Base-by-base conservation (phyloP, 495 filamentous ascomycete species). In the Xylaria flabelliformis region DNA sequence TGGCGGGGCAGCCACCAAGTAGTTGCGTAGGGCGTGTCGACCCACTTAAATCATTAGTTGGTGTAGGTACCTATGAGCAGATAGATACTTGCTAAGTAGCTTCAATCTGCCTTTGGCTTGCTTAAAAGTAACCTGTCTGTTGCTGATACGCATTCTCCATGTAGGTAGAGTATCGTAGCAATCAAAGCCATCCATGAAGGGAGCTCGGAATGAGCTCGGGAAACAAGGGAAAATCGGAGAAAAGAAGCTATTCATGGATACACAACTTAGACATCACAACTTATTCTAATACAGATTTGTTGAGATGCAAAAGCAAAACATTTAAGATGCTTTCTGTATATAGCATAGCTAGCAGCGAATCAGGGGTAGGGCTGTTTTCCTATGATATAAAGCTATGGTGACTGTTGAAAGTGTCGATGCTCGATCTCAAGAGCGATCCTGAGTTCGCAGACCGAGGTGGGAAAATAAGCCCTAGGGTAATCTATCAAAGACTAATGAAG, bases 401-500 rank as follows among this genome's bases (percentile, higher is more conserved):
- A 73, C 77, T 79, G 75, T 71, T 74, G 72, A 77, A 77, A 70
- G 67, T 39, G 44, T 73, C 53, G 63, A 63, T 55, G 75, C 72
- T 46, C 62, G 48, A 72, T 74, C 74, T 75, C 75, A 76, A 69
- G 77, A 79, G 73, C 70, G 72, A 74, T 75, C 77, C 34, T 67
- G 70, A 74, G 74, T 74, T 53, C 70, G 73, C 53, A 67, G 73
- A 76, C 73, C 71, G 32, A 68, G 75, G 76, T 58, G 61, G 68
- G 66, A 44, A 74, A 70, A 66, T 64, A 71, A 77, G 71, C 75
- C 75, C 74, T 59, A 71, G 74, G 79, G 79, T 77, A 82, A 81
- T 83, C 80, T 82, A 81, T 79, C 74, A 67, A 78, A 79, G 53
- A 66, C 65, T 51, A 75, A 74, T 64, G 72, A 76, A 72, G 59